Base-by-base conservation (phyloP, 1,284 basidiomycete species). In the Boletus semigastroideus region DNA sequence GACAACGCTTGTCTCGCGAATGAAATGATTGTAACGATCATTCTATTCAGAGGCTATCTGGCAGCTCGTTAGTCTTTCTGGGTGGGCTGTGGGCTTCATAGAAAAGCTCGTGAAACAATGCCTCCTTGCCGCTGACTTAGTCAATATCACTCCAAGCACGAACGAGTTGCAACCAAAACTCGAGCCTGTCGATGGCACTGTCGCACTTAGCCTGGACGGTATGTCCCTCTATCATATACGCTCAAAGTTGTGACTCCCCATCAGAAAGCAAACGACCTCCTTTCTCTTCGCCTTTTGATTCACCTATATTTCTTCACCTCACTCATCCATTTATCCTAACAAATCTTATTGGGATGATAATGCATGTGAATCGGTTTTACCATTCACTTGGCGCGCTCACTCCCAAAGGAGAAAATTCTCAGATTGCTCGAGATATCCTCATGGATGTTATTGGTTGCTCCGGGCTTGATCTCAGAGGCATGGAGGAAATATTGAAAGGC, bases 31-130 rank as follows among this genome's bases (percentile, higher is more conserved):
- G 16, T 14, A n/a, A 51, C 53, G 22, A 61, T 13, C 4, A 17
- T 37, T 38, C 8, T 48, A 34, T 48, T 13, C 51, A 90, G 87
- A 82, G 49, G 80, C 82, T 33, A 74, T 83, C 27, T 90, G 87
- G 87, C 81, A 86, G 55, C 73, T 90, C 7, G 77, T 83, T 40
- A 78, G 77, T 14, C 60, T 88, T 40, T 78, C 76, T 1, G 70
- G 68, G 16, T 90, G 86, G 85, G 66, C 80, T 42, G 68, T 87
- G 25, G 68, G 70, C 30, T 81, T 87, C 53, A 57, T 82, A n/a
- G 84, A 86, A 63, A 78, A 71, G 51, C 63, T 90, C 7, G 65
- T 88, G 65, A 85, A 80, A 59, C 78, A 83, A 59, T 86, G 82
- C 57, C 73, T 89, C 2, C 67, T 82, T 37, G 76, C 66, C 7